Evolutionary conservation across 352 stramenopile genomes (phyloP), one percentile per base, ranked within the genome.

Genomic region (Elongisporangium undulatum): DNA sequence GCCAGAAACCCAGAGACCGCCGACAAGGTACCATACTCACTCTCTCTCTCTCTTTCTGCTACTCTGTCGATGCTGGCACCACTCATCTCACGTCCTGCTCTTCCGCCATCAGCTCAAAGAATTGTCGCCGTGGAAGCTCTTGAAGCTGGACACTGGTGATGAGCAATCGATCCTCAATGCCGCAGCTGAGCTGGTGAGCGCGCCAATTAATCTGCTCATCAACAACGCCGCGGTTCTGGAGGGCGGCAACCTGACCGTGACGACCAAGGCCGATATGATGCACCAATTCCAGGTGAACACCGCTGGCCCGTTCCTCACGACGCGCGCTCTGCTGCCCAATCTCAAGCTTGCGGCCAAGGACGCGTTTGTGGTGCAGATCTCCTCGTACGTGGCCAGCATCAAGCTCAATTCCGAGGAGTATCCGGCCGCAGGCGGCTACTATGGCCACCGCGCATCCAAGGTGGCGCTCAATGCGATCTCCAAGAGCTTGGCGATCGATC

Each of bases 361-460:
- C 55, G 75, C 77, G 9, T 80, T 83, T 38, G 76, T 82, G 19
- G 76, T 63, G n/a, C 81, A 91, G 49, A 59, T 90, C 16, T 77
- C 72, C n/a, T 86, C 81, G 16, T 58, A 69, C 51, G 73, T 87
- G 52, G 83, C 78, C 38, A 85, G 77, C 49, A 79, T 92, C 58
- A 56, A 56, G 41, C 59, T 69, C 41, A 76, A 76, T 53, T 13
- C 49, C 24, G 68, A 58, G 0, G 26, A 34, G 26, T 34, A 9
- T 34, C 26, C 26, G 8, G 60, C 51, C 13, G 82, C 69, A 2
- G 85, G 85, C 53, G 80, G 82, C 13, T 72, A 71, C 50, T 94
- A 93, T 58, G 83, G 74, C 9, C 93, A 93, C 64, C 82, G 84
- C 38, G 74, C 88, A 21, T 93, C 81, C 54, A 92, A 94, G 63